Conservation (phyloP, 352 stramenopile species). For the Globisporangium nagaii region DNA sequence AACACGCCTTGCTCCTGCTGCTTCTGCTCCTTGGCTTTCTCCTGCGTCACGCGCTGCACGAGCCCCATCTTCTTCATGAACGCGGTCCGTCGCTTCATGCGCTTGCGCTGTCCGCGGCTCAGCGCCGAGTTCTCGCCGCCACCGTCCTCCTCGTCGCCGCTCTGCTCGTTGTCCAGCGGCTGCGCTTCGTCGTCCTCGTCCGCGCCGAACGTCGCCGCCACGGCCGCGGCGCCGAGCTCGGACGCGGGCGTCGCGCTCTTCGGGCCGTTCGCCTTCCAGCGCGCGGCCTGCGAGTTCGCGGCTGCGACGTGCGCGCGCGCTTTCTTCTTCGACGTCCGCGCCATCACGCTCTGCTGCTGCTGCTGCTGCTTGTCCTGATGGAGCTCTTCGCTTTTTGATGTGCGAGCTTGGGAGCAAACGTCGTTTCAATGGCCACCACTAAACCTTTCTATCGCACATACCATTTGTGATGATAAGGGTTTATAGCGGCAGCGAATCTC, state of each 20-base stretch:
- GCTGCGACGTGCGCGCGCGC: conserved; percentile 45
- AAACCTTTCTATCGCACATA: too few species aligned
- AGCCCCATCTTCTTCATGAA: conserved; percentile 87
- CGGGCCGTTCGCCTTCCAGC: conserved; percentile 4
- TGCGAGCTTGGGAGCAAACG: not conserved
- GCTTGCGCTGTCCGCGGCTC: conserved; percentile 81
- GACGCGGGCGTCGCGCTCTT: conserved; percentile 3
- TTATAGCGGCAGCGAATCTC: too few species aligned
- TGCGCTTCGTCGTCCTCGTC: conserved; percentile 26
- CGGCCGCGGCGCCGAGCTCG: conserved; percentile 42
- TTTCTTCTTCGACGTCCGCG: conserved; percentile 52
- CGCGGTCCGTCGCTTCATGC: conserved; percentile 68
- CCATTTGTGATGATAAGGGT: too few species aligned
- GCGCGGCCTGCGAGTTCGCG: conserved; percentile 29
- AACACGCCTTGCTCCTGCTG: conserved; percentile 55
- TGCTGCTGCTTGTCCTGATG: not conserved
- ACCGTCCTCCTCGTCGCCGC: conserved; percentile 23
- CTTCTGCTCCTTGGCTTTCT: conserved; percentile 46
- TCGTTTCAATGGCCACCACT: conserved; percentile 12
- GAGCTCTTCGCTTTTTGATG: not conserved
- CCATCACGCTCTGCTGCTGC: conserved; percentile 25
- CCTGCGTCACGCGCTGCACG: conserved; percentile 54
- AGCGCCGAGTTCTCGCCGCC: conserved; percentile 32
- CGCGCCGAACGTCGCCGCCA: conserved; percentile 55
- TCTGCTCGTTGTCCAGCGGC: conserved; percentile 27